Base-by-base conservation (phyloP, 2,329 filamentous ascomycete genomes). In the Pseudocercospora crystallina region DNA sequence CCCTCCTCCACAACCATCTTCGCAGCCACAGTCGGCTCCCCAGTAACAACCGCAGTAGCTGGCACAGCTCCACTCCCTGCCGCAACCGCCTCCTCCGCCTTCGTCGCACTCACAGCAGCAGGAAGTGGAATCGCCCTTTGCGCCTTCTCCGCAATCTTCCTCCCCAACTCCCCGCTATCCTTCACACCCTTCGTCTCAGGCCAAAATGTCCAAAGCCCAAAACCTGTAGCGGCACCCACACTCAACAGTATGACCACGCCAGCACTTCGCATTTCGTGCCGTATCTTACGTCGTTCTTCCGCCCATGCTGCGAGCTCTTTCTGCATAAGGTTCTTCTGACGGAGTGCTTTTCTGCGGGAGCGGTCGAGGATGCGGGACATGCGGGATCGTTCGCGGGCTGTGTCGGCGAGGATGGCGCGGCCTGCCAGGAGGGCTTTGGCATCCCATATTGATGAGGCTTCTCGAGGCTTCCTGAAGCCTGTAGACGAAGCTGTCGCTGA, bases 191-290 rank as follows among this genome's bases (percentile, higher is more conserved):
- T 11, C 37, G 41, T 20, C 45, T 53, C 37, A 26, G 61, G 60
- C 62, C 61, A 63, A 15, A 64, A 62, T n/a, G 54, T 47, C 54
- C 58, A 64, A 39, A 56, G 59, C 12, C 53, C 60, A 40, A 63
- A 26, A 5, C 47, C 59, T 3, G 59, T 61, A 7, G 62, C 61
- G 2, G 48, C 49, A 2, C 47, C 59, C 4, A 64, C 54, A 5
- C 37, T 49, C 5, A 53, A 17, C 30, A 65, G 12, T 36, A 63
- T 57, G 39, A 50, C 44, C 5, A 52, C 41, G 2, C 57, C 59
- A 26, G 61, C 61, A 14, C 37, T 43, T 11, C 54, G 35, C 49
- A 62, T 54, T 51, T 64, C 61, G 5, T 48, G 41, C 26, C 51
- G 36, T 36, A 57, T 50, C 38, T 47, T 51, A 15, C 36, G 50